Evolutionary conservation across 257 asterid genomes (phyloP).

Genomic region (Nicotiana attenuata): DNA sequence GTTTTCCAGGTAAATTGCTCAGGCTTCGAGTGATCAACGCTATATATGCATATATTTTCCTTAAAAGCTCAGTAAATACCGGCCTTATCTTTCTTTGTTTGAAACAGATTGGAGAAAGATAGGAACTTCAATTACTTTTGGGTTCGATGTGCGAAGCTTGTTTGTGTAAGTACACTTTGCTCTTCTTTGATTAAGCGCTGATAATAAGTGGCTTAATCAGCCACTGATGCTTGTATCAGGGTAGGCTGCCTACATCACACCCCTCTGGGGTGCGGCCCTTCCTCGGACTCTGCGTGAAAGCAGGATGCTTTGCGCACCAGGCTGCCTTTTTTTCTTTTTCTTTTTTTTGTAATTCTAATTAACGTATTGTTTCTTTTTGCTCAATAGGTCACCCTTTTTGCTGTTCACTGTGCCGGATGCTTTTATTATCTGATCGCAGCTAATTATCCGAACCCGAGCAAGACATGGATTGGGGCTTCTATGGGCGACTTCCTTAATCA

Average conservation of each 20-base stretch:
- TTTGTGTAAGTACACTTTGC: slow-evolving; percentile 58
- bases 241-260: too few species aligned
- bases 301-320: too few species aligned
- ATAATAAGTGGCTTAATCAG: too few species aligned
- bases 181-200: not conserved
- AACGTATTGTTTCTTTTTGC: slow-evolving; percentile 3
- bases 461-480: slow-evolving; percentile 87
- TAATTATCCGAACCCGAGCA: slow-evolving; percentile 44
- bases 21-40: not conserved
- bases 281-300: too few species aligned
- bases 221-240: too few species aligned
- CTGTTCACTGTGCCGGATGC: slow-evolving; percentile 96
- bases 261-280: too few species aligned
- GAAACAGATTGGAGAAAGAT: slow-evolving; percentile 81
- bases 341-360: not conserved
- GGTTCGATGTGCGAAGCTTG: slow-evolving; percentile 80
- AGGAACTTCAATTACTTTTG: slow-evolving; percentile 81
- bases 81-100: slow-evolving; percentile 1
- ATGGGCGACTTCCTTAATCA: slow-evolving; percentile 44
- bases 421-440: slow-evolving; percentile 82
- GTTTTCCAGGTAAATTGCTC: slow-evolving; percentile 54
- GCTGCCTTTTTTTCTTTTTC: too few species aligned
- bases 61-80: not conserved
- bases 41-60: not conserved
- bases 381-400: slow-evolving; percentile 80